Evolutionary conservation across 768 basidiomycete species (phyloP), one percentile per base, ranked within the genome.

Genomic region (Rhizopogon sp.): DNA sequence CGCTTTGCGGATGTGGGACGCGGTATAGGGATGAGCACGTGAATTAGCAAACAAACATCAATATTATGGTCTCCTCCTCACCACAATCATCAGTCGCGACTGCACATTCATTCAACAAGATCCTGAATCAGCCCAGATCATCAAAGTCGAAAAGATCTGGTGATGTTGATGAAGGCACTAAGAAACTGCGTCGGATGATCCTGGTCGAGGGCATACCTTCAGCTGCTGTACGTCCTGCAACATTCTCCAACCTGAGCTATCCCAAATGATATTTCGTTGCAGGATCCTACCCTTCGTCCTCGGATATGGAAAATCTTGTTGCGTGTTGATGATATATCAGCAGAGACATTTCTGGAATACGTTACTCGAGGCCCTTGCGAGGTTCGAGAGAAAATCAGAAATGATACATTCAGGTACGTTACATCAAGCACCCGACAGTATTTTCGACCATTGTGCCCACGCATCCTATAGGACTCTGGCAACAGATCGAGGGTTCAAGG

Each of bases 401-500:
- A 98, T 63, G 95, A 98, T 65, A 97, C 95, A 1, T 98, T 98
- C 69, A 81, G 96, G 91, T 91, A 63, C 55, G 68, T 62, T 40
- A 5, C 39, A 39, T 28, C 31, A 11, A 29, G 10, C 50, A 47
- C 25, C 28, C 14, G 25, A 25, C 25, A 25, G 35, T 37, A 3
- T 37, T 37, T 37, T n/a, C 37, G 43, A 39, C 25, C 29, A 35
- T 22, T 29, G 17, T 29, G 1, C 37, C 57, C 31, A 64, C 45
- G n/a, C 39, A 22, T 50, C 47, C 33, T 39, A 31, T 59, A 90
- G 91, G 55, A 99, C 97, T 14, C 72, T 99, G 22, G 95, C 96
- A 2, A 99, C 96, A 1, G 97, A 99, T 70, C 84, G 87, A 62
- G 92, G 90, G n/a, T 98, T 99, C 76, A 97, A 96, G 70, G 92